Base-by-base conservation (phyloP, 352 stramenopile species). In the Achlya hypogyna region DNA sequence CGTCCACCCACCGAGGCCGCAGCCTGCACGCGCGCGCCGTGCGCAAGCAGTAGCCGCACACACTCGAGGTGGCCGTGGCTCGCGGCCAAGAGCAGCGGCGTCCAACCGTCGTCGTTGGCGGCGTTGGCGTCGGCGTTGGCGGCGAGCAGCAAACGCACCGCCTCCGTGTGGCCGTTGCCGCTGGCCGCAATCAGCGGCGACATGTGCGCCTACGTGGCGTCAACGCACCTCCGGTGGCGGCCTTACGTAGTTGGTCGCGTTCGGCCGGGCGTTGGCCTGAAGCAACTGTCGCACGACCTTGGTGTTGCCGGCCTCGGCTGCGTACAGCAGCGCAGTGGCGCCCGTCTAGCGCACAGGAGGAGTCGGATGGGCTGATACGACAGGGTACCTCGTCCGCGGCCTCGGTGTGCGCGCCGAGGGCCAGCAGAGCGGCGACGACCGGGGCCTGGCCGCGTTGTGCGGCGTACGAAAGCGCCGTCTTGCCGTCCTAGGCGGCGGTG, bases 31-130 rank as follows among this genome's bases (percentile, higher is more conserved):
- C 47, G 45, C 25, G 54, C 54, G 12, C 47, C 32, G 0, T 64
- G 32, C 14, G 32, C 32, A 2, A 64, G n/a, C 12, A 64, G 27
- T 12, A 64, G n/a, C 38, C 35, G 29, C 12, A 31, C 54, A 38
- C 54, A 64, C 27, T 64, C 54, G 9, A 51, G 25, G 29, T 64
- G 54, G 10, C 54, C 54, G 10, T 20, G 32, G 22, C 32, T 38
- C 6, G 54, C 12, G 16, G 54, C 32, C 20, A 52, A 38, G 32
- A 64, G 22, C 12, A 64, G 29, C 18, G 54, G 35, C 0, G 54
- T 51, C 54, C 54, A 64, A 6, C 54, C 54, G 10, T 64, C 54
- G 45, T 64, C 54, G 40, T 64, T 64, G 54, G 9, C 28, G 12
- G 20, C 35, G 22, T 64, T 38, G 23, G 52, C 32, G 35, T 64